A percentile compares a stretch with the other conserved stretches of the same genome.
Evolutionary conservation across 2,329 filamentous ascomycete species (phyloP).

Genomic region (Aspergillus ruber): DNA sequence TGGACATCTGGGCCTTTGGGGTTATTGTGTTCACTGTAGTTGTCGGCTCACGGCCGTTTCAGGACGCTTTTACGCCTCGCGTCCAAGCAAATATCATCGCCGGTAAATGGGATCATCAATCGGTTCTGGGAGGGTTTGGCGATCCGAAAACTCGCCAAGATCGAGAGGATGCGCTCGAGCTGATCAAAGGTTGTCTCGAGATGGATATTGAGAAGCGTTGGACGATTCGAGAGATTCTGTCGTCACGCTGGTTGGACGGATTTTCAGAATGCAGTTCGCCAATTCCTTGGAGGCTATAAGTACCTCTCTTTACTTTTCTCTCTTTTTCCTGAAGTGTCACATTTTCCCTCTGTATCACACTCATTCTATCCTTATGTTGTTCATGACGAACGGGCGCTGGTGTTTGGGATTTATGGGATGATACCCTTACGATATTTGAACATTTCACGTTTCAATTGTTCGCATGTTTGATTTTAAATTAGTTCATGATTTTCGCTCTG

Average conservation of each 20-base stretch:
- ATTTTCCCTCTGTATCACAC: background rate
- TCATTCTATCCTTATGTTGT: background rate
- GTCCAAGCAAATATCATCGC: slow-evolving; percentile 54
- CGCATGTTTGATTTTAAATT: slow-evolving; percentile 5
- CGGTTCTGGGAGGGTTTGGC: slow-evolving; percentile 41
- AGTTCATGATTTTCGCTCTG: no score
- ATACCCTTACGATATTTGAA: no score
- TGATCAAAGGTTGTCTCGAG: slow-evolving; percentile 55
- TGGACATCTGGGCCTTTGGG: slow-evolving; percentile 63
- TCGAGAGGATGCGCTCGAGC: slow-evolving; percentile 46
- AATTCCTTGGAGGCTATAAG: slow-evolving; percentile 33
- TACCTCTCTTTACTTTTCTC: slow-evolving; percentile 3
- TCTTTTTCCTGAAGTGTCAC: slow-evolving; percentile 2
- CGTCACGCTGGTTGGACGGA: slow-evolving; percentile 49
- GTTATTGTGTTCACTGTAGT: slow-evolving; percentile 57
- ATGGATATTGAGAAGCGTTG: slow-evolving; percentile 51
- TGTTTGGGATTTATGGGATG: slow-evolving; percentile 8
- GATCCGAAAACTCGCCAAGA: slow-evolving; percentile 35
- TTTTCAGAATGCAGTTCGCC: slow-evolving; percentile 26
- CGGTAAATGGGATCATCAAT: slow-evolving; percentile 52
- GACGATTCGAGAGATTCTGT: slow-evolving; percentile 51
- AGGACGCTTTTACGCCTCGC: slow-evolving; percentile 53
- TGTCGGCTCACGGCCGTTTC: slow-evolving; percentile 57
- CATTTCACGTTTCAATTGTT: background rate
- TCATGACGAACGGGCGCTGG: slow-evolving; percentile 12